Conservation (phyloP, 257 asterid genomes). For the Jacaranda copaia region DNA sequence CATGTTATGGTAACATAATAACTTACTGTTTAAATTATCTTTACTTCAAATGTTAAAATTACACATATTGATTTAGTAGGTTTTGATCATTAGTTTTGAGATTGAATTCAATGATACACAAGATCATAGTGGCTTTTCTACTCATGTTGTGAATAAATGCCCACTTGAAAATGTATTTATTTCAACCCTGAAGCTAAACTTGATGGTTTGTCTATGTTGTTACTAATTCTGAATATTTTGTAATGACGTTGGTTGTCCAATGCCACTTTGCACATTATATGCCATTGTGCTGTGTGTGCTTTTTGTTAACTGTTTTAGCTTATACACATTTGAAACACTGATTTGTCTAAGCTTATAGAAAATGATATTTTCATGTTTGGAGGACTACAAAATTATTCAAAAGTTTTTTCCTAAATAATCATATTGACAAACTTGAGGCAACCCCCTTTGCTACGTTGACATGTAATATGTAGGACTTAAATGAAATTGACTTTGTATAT, state of each 20-base stretch:
- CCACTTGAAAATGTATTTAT: background rate
- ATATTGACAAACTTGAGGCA: constrained; percentile 17
- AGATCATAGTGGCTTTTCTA: background rate
- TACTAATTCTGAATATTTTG: background rate
- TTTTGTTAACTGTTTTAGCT: background rate
- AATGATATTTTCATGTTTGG: background rate
- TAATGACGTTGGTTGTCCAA: background rate
- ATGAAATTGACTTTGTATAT: background rate
- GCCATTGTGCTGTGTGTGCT: background rate
- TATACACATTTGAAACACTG: background rate
- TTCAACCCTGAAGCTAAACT: background rate
- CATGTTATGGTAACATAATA: background rate
- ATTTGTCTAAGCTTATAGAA: constrained; percentile 6
- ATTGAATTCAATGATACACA: background rate
- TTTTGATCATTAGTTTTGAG: background rate
- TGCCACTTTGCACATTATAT: background rate
- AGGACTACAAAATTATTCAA: background rate
- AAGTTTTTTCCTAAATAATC: background rate
- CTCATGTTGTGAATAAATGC: no score
- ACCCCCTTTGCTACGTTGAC: constrained; percentile 17
- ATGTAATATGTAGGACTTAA: background rate
- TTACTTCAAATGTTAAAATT: background rate
- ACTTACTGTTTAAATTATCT: background rate
- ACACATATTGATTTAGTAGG: background rate
- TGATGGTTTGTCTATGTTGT: background rate